Evolutionary conservation across 345 rosid species (phyloP), one percentile per base, ranked within the genome.

Genomic region (Murraya paniculata): DNA sequence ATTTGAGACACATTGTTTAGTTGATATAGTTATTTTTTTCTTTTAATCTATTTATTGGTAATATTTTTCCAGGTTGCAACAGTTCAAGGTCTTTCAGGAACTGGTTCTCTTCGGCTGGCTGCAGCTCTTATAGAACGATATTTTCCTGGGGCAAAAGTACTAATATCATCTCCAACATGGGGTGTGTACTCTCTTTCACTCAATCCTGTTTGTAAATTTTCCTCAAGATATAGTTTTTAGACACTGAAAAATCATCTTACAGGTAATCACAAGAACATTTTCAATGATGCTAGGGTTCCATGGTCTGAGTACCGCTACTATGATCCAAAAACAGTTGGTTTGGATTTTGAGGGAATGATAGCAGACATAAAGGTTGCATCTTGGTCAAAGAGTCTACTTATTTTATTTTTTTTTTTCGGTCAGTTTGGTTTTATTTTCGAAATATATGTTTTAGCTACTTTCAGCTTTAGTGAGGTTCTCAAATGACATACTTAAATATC

Each of bases 271-370:
- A 96, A 92, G 86, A 96, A 96, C 69, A 93, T 96, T 77, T 96
- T 92, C 84, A 96, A 96, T 82, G 98, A 96, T 85, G 97, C 99
- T 75, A 81, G 89, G 79, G 97, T 96, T 77, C 97, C 97, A 9
- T 96, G 99, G 98, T 93, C 97, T 0, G 97, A 96, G 71, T 96
- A 96, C 89, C 86, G 94, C 9, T 96, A 96, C 85, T 93, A 96
- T 79, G 99, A 96, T 78, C 99, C 99, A 1, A 93, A 87, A 82
- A 96, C 99, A 24, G 97, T 93, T 84, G 99, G 99, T 77, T 87
- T 96, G 91, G 99, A 94, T 81, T 96, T 96, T 82, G 99, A 93
- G 66, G 99, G 99, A 73, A 96, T 93, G 98, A 88, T 96, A 72
- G 85, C 94, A 11, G 98, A 96, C 82, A 91, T 96, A 58, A 92